Conservation (phyloP, 148 eudicot species). For the Beta vulgaris region DNA sequence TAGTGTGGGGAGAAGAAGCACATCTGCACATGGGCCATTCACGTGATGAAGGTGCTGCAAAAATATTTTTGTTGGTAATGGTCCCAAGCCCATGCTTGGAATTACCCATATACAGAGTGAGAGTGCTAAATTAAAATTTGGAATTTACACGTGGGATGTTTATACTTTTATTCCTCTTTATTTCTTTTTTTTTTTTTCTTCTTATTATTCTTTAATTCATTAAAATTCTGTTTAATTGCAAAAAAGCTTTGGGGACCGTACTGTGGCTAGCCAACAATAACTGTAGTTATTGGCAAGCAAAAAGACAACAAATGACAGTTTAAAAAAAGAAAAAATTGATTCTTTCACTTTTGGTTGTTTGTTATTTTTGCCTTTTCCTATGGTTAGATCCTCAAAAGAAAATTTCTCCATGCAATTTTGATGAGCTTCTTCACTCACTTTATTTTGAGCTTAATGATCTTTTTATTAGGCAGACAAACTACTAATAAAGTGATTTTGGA, state of each 20-base stretch:
- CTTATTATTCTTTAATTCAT: not conserved
- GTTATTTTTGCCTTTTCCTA: not conserved
- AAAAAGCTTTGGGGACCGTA: slow-evolving; percentile 25
- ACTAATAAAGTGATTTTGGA: no score
- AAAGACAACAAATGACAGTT: slow-evolving; percentile 23
- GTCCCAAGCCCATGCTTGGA: slow-evolving; percentile 11
- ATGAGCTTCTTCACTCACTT: not conserved
- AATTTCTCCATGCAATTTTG: not conserved
- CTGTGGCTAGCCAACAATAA: slow-evolving; percentile 32
- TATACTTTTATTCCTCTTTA: no score
- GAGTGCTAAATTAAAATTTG: not conserved
- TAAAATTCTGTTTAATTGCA: not conserved
- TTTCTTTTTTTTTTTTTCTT: not conserved
- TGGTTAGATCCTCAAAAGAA: not conserved
- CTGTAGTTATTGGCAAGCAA: slow-evolving; percentile 22
- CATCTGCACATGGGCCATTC: slow-evolving; percentile 37
- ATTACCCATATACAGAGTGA: slow-evolving; percentile 1
- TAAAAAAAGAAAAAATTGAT: slow-evolving; percentile 1
- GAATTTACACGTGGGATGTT: slow-evolving; percentile 24
- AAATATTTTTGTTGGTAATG: slow-evolving; percentile 19
- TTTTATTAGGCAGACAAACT: no score
- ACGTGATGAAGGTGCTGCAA: slow-evolving; percentile 41
- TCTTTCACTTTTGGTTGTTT: slow-evolving; percentile 17
- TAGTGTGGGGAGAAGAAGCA: slow-evolving; percentile 3
- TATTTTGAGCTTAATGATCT: no score